phyloP scores from a whole-genome alignment of 805 yeast species.

The Candida nanaspora region DNA sequence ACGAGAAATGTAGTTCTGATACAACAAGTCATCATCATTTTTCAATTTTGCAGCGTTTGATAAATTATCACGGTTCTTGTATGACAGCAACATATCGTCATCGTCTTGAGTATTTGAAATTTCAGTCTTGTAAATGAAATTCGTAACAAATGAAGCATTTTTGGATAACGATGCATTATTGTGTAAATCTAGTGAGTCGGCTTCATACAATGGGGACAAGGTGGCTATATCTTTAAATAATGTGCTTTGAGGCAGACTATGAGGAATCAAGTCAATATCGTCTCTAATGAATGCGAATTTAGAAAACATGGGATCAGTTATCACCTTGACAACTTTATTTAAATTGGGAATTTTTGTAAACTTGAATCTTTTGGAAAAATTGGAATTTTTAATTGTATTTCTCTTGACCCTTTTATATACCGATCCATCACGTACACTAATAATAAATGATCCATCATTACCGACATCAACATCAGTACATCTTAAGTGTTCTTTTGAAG shows the following conservation, averaged over 20 bases:
- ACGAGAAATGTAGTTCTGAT: constrained; percentile 3
- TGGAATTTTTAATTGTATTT: constrained; percentile 23
- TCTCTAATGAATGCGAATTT: constrained; percentile 64
- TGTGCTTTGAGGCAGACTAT: constrained; percentile 39
- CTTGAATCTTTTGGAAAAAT: constrained; percentile 31
- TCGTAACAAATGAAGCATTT: constrained; percentile 7
- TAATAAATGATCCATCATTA: constrained; percentile 58
- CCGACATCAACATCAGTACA: constrained; percentile 65
- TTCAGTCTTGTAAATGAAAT: constrained; percentile 7
- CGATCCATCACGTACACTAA: constrained; percentile 65
- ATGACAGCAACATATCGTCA: too few relatives aligned
- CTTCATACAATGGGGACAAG: constrained; percentile 41
- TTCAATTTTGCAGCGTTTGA: constrained; percentile 4
- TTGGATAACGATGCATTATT: too few relatives aligned
- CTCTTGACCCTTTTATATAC: constrained; percentile 42
- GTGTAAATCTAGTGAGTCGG: constrained; percentile 4
- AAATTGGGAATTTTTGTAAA: constrained; percentile 46
- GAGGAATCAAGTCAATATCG: constrained; percentile 52
- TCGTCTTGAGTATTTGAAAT: constrained; percentile 3
- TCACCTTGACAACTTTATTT: constrained; percentile 54
- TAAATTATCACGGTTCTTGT: too few relatives aligned
- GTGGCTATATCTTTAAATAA: constrained; percentile 46
- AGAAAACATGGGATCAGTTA: constrained; percentile 56
- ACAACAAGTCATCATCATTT: constrained; percentile 1
- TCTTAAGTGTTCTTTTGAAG: constrained; percentile 46